Conservation (phyloP, 108 stramenopile genomes). For the Pseudonitzschia multistriata region DNA sequence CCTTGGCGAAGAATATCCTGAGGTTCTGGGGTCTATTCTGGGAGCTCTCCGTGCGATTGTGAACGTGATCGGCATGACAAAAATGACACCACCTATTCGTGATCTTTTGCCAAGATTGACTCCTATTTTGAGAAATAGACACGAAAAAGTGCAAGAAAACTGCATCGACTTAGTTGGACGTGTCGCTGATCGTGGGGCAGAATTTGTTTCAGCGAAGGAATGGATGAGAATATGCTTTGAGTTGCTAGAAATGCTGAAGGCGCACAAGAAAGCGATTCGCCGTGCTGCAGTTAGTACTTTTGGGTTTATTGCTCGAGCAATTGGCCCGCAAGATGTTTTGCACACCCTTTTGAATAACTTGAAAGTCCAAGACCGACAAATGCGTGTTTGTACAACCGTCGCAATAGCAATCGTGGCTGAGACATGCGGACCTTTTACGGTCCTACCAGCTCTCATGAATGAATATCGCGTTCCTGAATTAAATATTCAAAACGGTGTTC, state of each 20-base stretch:
- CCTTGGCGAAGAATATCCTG: conserved; percentile 98
- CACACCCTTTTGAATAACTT: conserved; percentile 98
- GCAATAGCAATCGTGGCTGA: conserved; percentile 99
- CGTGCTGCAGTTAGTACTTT: conserved; percentile 98
- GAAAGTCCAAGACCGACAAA: conserved; percentile 97
- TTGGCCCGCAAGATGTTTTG: conserved; percentile 98
- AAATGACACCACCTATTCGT: conserved; percentile 97
- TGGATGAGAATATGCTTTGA: conserved; percentile 99
- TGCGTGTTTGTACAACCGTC: conserved; percentile 99
- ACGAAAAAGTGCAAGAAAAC: conserved; percentile 99
- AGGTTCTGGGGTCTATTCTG: conserved; percentile 95
- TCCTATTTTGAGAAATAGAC: conserved; percentile 97
- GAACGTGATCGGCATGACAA: conserved; percentile 98
- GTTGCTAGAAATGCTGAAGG: conserved; percentile 97
- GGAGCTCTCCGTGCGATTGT: conserved; percentile 95
- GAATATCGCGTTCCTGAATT: conserved; percentile 98
- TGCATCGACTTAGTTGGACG: conserved; percentile 96
- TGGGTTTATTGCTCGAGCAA: conserved; percentile 99
- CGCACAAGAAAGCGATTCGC: conserved; percentile 97
- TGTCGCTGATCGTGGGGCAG: conserved; percentile 96
- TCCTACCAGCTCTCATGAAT: conserved; percentile 98
- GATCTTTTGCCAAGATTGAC: conserved; percentile 97
- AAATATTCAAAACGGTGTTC: conserved; percentile 99
- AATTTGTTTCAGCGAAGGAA: conserved; percentile 95
- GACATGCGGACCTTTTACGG: conserved; percentile 98